Evolutionary conservation across 1,284 basidiomycete species (phyloP).

Genomic region (Apiotrichum akiyoshidainum): DNA sequence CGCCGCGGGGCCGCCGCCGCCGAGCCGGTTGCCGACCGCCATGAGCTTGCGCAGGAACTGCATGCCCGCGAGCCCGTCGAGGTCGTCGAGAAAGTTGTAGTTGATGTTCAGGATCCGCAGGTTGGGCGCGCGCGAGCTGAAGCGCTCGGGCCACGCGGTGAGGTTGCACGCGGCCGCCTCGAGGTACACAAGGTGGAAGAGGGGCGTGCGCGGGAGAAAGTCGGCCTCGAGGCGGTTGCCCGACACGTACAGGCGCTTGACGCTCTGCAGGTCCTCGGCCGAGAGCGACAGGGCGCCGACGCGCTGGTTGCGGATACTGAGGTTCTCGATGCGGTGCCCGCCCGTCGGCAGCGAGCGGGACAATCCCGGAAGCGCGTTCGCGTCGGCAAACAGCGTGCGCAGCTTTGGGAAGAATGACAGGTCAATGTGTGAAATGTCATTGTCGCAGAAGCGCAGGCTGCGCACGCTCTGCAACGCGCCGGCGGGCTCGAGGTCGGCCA

Average conservation of each 20-base stretch:
- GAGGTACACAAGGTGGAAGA: conserved; percentile 83
- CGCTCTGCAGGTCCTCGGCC: conserved; percentile 74
- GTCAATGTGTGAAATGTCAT: conserved; percentile 69
- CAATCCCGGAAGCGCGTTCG: conserved; percentile 64
- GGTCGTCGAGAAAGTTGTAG: conserved; percentile 80
- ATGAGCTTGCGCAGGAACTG: conserved; percentile 73
- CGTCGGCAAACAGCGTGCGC: conserved; percentile 88
- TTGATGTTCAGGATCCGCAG: conserved; percentile 89
- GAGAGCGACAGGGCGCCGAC: conserved; percentile 46
- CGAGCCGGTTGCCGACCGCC: conserved; percentile 76
- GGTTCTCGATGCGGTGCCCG: conserved; percentile 73
- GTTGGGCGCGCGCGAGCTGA: conserved; percentile 73
- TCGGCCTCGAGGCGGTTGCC: conserved; percentile 53
- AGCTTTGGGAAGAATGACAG: conserved; percentile 67
- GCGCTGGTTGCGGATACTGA: conserved; percentile 85
- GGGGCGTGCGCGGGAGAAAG: conserved; percentile 58
- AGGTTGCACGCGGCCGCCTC: conserved; percentile 89
- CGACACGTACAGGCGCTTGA: conserved; percentile 89
- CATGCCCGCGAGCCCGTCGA: conserved; percentile 70
- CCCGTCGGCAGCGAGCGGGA: conserved; percentile 54
- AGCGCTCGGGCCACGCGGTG: conserved; percentile 64
- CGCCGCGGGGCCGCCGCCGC: conserved; percentile 51
- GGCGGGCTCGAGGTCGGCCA: conserved; percentile 29
- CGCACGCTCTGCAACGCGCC: conserved; percentile 63
- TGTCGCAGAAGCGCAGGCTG: conserved; percentile 81